These are phyloP conservation scores for Alternaria sp. DNA, from an alignment of 2,329 filamentous ascomycete genomes.

Conservation along the genomic window DNA sequence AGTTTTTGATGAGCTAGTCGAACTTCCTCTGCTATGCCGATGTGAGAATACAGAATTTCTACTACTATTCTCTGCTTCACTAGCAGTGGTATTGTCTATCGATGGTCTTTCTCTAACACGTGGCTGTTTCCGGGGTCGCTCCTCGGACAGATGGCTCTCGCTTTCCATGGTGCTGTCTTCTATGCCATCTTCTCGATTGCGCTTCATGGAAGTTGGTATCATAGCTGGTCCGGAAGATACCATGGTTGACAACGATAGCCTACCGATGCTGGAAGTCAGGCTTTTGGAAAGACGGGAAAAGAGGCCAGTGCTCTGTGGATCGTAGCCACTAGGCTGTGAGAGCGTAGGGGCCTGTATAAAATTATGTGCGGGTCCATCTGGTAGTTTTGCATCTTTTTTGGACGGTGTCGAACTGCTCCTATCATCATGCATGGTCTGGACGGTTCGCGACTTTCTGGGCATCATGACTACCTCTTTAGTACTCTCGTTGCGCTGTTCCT, in stretches of 20 bases:
- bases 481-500: background rate
- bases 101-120: background rate
- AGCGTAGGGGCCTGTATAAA: background rate
- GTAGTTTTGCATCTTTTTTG: background rate
- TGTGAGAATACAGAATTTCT: background rate
- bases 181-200: background rate
- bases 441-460: background rate
- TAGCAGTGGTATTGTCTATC: too few species aligned
- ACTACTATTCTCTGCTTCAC: background rate
- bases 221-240: background rate
- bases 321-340: background rate
- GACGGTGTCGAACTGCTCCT: too few species aligned
- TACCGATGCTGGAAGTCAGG: background rate
- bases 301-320: background rate
- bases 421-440: background rate
- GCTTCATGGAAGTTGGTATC: background rate
- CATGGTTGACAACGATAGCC: background rate
- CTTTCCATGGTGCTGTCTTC: background rate
- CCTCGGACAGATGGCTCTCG: background rate
- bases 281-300: background rate
- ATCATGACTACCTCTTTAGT: background rate
- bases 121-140: background rate
- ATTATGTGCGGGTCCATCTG: too few species aligned
- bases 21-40: background rate
- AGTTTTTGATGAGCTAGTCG: background rate